These are phyloP conservation scores for Balansia obtecta DNA, from an alignment of 2,329 filamentous ascomycete genomes.

Conservation along the genomic window DNA sequence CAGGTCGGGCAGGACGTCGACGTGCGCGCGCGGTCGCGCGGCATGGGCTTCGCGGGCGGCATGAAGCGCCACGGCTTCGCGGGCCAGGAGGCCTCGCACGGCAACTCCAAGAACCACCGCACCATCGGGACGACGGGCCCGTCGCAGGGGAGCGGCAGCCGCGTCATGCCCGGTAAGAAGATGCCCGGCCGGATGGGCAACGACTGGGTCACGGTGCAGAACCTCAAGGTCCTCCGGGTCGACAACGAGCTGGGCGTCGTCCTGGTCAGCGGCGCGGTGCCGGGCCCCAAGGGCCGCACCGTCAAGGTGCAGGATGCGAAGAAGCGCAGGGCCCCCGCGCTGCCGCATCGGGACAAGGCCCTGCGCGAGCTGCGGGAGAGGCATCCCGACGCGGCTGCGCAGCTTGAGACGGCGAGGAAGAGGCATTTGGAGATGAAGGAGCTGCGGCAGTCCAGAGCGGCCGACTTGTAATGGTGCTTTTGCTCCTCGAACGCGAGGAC, in stretches of 20 bases:
- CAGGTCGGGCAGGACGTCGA: conserved; percentile 83
- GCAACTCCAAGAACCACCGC: conserved; percentile 88
- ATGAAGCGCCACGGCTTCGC: conserved; percentile 93
- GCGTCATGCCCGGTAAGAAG: conserved; percentile 91
- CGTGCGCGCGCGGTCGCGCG: conserved; percentile 63
- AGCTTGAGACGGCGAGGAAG: conserved; percentile 35
- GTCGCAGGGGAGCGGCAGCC: conserved; percentile 81
- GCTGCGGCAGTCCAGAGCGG: conserved; percentile 23
- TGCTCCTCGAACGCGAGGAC: too few relatives aligned
- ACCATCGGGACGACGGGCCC: conserved; percentile 83
- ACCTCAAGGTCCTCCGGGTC: conserved; percentile 77
- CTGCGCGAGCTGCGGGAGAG: conserved; percentile 31
- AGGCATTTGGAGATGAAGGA: conserved; percentile 43
- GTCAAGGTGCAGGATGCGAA: conserved; percentile 83
- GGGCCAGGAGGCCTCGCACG: conserved; percentile 85
- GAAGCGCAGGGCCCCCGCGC: conserved; percentile 57
- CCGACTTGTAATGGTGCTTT: conserved; percentile 10
- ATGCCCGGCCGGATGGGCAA: conserved; percentile 97
- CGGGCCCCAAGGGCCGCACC: conserved; percentile 75
- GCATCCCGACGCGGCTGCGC: conserved; percentile 32
- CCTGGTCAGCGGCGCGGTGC: conserved; percentile 74
- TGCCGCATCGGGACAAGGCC: conserved; percentile 35
- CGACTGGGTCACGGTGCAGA: conserved; percentile 79
- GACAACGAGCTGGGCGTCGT: conserved; percentile 80
- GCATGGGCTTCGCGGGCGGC: conserved; percentile 89